Base-by-base conservation (phyloP, 2,329 filamentous ascomycete species). In the Hypoxylon sp. region DNA sequence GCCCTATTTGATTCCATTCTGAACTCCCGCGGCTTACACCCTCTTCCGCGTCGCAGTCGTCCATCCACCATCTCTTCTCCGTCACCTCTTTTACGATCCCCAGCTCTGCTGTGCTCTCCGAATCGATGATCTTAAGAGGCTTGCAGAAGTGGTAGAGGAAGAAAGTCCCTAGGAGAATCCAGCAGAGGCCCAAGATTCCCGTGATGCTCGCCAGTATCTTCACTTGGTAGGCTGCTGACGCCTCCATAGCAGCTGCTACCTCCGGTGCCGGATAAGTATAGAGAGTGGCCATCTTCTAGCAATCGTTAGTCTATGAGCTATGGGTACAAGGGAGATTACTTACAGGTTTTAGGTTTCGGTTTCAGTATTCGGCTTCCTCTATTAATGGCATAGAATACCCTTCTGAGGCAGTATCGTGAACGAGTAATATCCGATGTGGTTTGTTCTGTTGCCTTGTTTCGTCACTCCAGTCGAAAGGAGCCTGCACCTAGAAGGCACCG, bases 141-240 rank as follows among this genome's bases (percentile, higher is more conserved):
- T 41, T 53, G 30, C 24, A 58, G 44, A 65, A 63, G 19, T 65
- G 43, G 15, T 56, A 61, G 50, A 65, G n/a, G 57, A 70, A 63
- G 53, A 70, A 64, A 4, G 41, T n/a, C 13, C 47, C 32, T 5
- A 57, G 11, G 3, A 57, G 1, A 8, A 63, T 3, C 56, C 65
- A 64, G 46, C 52, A 56, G 10, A 59, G 11, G 34, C 54, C 28
- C 53, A 70, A 54, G 5, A 62, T 11, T 8, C 48, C 58, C 5
- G 66, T 30, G 37, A 69, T 47, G 28, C 53, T 44, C 3, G 22
- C 15, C 3, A 65, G 15, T 15, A 67, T 48, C 13, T 49, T 44
- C 22, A 56, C 50, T 20, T 68, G 48, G 55, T 54, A 41, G 19
- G 50, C 43, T 20, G 48, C 48, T 10, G 41, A 41, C n/a, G 26